Conservation (phyloP, 148 eudicot species). For the Chenopodium suecicum region DNA sequence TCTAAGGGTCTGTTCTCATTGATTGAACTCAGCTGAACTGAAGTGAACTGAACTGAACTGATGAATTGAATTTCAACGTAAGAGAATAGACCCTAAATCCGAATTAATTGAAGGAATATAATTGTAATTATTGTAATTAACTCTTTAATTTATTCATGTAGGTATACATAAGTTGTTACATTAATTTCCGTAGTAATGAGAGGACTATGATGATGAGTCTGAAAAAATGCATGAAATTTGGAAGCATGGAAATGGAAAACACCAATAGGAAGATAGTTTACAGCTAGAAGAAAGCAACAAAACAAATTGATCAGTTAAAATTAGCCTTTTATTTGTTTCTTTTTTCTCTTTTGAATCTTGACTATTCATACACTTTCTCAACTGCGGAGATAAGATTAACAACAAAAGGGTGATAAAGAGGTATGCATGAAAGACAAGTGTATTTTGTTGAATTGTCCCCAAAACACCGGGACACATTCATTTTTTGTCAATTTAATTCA, state of each 20-base stretch:
- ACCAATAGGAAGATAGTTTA: neutral
- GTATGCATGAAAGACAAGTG: slow-evolving; percentile 27
- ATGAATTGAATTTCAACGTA: too few relatives aligned
- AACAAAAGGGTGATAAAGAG: neutral
- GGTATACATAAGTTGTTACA: too few relatives aligned
- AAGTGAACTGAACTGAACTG: too few relatives aligned
- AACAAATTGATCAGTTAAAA: neutral
- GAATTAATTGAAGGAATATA: too few relatives aligned
- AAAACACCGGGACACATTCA: neutral
- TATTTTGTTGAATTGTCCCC: slow-evolving; percentile 4
- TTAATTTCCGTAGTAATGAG: too few relatives aligned
- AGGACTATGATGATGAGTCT: too few relatives aligned
- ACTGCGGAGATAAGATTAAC: slow-evolving; percentile 8
- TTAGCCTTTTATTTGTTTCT: neutral
- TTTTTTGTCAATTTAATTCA: neutral
- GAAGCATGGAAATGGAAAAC: neutral
- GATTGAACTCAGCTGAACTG: too few relatives aligned
- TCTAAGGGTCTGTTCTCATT: too few relatives aligned
- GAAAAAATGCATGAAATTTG: neutral
- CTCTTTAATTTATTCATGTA: too few relatives aligned
- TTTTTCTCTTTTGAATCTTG: slow-evolving; percentile 22
- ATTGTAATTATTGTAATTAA: too few relatives aligned
- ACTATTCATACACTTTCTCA: slow-evolving; percentile 1
- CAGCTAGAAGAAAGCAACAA: slow-evolving; percentile 3
- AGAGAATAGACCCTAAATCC: too few relatives aligned